A percentile compares a stretch with the other conserved stretches of the same genome.
Conservation (phyloP, 176 grass and related monocot species). For the Triticum dicoccoides region DNA sequence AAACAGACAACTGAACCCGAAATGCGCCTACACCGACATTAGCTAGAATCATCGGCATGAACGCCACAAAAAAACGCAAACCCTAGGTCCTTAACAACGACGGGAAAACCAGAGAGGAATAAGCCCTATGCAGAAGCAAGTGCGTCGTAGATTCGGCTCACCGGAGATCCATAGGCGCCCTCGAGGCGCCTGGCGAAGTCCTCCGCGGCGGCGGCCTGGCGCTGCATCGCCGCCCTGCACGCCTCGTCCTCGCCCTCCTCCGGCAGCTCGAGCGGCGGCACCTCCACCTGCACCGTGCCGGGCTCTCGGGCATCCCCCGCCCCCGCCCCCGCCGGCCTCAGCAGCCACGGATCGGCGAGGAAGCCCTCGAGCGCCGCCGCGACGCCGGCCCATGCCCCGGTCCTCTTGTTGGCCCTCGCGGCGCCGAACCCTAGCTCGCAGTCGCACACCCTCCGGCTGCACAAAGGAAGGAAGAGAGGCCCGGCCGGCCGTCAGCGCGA, state of each 20-base stretch:
- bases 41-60: background rate
- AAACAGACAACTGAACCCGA: background rate
- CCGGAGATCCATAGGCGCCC: slow-evolving; percentile 38
- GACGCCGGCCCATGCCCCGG: slow-evolving; percentile 30
- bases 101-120: background rate
- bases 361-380: slow-evolving; percentile 53
- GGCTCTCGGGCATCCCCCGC: background rate
- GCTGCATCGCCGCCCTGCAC: slow-evolving; percentile 44
- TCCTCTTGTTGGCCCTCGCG: background rate
- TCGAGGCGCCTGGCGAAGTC: slow-evolving; percentile 58
- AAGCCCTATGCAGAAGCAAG: background rate
- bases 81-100: background rate
- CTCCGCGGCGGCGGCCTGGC: slow-evolving; percentile 60
- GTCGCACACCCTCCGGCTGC: slow-evolving; percentile 75
- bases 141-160: slow-evolving; percentile 26
- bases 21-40: background rate
- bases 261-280: slow-evolving; percentile 44
- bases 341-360: slow-evolving; percentile 68
- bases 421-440: slow-evolving; percentile 76
- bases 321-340: slow-evolving; percentile 12
- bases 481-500: background rate
- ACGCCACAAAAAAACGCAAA: background rate
- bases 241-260: slow-evolving; percentile 57
- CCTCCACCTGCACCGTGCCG: slow-evolving; percentile 64
- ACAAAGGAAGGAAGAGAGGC: background rate